Evolutionary conservation across 2,329 filamentous ascomycete species (phyloP), one percentile per base, ranked within the genome.

Genomic region (Aciculosporium take): DNA sequence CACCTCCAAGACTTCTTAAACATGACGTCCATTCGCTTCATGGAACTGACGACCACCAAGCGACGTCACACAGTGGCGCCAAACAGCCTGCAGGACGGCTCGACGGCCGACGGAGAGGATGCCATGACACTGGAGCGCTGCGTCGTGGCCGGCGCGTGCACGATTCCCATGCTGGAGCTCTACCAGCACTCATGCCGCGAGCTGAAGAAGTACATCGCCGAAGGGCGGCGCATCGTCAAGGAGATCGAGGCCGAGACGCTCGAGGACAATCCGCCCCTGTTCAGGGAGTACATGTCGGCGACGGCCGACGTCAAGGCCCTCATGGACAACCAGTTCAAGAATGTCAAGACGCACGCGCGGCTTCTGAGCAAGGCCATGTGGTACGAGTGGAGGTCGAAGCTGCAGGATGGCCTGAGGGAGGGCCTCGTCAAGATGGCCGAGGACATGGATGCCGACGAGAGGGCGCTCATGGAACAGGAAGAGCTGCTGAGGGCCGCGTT

Each of bases 261-360:
- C 46, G 80, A 86, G 48, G 86, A 95, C 44, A 95, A 95, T 53
- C 91, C 91, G 7, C 77, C 85, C 1, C 69, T 98, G 1, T 94
- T 98, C 63, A 79, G 77, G 45, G 91, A 96, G 57, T 98, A 98
- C 57, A 77, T 93, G 48, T 79, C 80, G 8, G 89, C 89, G 21
- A 75, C 84, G 0, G 76, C 86, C 1, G 85, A 93, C 47, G 79
- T 94, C 56, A 87, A 84, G 54, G 64, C 76, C 3, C 71, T 93
- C 40, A 93, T 98, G 80, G 89, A 98, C 63, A 91, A 84, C 49
- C 88, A 96, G 56, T 91, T 98, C 68, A 91, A 94, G 60, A 95
- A 96, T 54, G 83, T 94, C 60, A 96, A 95, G 66, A 88, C 86
- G 0, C 84, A 94, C 58, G 86, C 89, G 13, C 76, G 91, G 21